Evolutionary conservation across 805 yeast genomes (phyloP), one percentile per base, ranked within the genome.

Genomic region (Metschnikowia sp.): DNA sequence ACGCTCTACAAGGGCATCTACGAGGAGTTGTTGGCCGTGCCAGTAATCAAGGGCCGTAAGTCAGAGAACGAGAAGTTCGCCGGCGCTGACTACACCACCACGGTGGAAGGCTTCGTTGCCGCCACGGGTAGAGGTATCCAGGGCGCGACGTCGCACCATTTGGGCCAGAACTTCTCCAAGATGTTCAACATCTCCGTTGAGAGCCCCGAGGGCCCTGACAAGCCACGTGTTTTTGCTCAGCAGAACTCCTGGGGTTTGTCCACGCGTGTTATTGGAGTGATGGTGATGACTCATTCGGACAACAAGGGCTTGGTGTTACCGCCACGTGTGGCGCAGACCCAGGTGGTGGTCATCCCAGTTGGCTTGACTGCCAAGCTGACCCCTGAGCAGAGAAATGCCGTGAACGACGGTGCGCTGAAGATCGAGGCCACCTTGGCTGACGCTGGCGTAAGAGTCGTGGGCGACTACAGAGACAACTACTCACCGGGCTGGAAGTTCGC

Each of bases 241-340:
- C 99, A 94, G 76, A 94, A 95, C 78, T 91, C 97, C 10, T 94
- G 99, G 99, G 99, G 99, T 74, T 76, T 94, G 60, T 91, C 97
- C 41, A 94, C 99, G 50, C 88, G 99, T 75, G 94, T 87, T 56
- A 91, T 94, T 66, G 99, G 99, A 79, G 99, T 95, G 58, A 94
- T 94, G 98, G 90, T 89, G 50, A 94, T 94, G 99, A 82, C 90
- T 50, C 99, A 94, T 69, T 90, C 97, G 33, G 99, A 94, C 72
- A 91, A 95, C 79, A 92, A 90, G 77, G 99, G 99, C 69, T 78
- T 94, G 60, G 98, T 94, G 40, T 78, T 95, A 59, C 99, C 99
- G 53, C 99, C 99, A 62, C 81, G 96, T 64, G 97, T 92, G 29
- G 88, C 99, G 13, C 94, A 87, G 72, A 76, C 73, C 65, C 99